A percentile compares a stretch with the other conserved stretches of the same genome.
Evolutionary conservation across 2,329 filamentous ascomycete species (phyloP).

Genomic region (Byssochlamys sp.): DNA sequence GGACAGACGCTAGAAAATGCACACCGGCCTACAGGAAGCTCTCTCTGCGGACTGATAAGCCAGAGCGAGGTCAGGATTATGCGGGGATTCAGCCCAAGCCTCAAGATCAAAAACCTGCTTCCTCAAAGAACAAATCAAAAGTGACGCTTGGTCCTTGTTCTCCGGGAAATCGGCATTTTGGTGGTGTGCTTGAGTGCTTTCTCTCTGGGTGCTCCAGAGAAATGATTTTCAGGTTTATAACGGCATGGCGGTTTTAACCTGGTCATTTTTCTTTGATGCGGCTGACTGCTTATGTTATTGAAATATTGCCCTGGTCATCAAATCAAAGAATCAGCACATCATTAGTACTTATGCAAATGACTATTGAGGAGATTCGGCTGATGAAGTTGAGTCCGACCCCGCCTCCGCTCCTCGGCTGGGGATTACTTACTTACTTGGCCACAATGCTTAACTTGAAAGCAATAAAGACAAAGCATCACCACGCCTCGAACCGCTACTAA

Average conservation of each 20-base stretch:
- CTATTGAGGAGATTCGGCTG: background rate
- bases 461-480: background rate
- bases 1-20: background rate
- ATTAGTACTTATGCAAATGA: background rate
- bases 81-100: background rate
- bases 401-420: background rate
- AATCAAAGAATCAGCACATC: background rate
- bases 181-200: background rate
- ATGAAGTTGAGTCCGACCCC: background rate
- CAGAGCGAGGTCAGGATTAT: background rate
- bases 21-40: background rate
- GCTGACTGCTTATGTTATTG: background rate
- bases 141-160: background rate
- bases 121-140: background rate
- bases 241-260: background rate
- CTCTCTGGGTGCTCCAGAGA: background rate
- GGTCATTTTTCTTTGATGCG: background rate
- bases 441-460: background rate
- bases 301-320: background rate
- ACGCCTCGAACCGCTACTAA: no score
- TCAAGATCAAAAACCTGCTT: background rate
- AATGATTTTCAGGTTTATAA: background rate
- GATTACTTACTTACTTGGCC: background rate
- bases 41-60: background rate
- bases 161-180: background rate